Evolutionary conservation across 2,329 filamentous ascomycete genomes (phyloP).

Genomic region (Clarireedia paspali): DNA sequence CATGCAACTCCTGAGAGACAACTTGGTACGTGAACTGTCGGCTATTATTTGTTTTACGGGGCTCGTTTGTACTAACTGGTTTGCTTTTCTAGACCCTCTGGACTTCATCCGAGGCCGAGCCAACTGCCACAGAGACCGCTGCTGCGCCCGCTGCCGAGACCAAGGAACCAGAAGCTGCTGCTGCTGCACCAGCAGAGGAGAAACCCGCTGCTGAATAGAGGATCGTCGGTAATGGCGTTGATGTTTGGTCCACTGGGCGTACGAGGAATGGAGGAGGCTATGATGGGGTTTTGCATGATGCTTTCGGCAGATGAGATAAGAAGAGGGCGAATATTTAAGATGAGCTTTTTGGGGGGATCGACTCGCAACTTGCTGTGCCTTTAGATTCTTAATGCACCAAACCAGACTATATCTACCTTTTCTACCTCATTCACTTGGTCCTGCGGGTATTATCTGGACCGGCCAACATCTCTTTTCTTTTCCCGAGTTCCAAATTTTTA

Average conservation of each 20-base stretch:
- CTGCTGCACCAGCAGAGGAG: constrained; percentile 33
- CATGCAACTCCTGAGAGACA: constrained; percentile 98
- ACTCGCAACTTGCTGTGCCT: constrained; percentile 27
- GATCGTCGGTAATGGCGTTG: constrained; percentile 25
- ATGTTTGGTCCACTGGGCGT: constrained; percentile 26
- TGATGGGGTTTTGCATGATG: constrained; percentile 26
- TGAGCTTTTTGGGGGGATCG: constrained; percentile 25
- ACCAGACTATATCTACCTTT: constrained; percentile 23
- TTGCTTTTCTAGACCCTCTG: constrained; percentile 58
- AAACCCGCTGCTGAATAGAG: constrained; percentile 29
- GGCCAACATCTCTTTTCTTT: constrained; percentile 6
- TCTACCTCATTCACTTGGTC: constrained; percentile 13
- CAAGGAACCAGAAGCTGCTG: constrained; percentile 25
- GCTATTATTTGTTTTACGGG: no score
- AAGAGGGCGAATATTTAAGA: constrained; percentile 19
- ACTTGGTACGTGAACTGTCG: constrained; percentile 43
- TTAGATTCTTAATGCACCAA: constrained; percentile 29
- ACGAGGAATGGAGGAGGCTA: constrained; percentile 21
- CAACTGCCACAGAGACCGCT: constrained; percentile 41
- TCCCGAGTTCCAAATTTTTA: constrained; percentile 9
- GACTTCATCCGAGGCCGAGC: constrained; percentile 86
- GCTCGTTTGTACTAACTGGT: no score
- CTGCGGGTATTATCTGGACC: background rate
- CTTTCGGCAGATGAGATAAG: constrained; percentile 24
- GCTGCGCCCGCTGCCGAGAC: constrained; percentile 40